Evolutionary conservation across 129 eudicot genomes (phyloP), one percentile per base, ranked within the genome.

Genomic region (Flaveria sonorensis): DNA sequence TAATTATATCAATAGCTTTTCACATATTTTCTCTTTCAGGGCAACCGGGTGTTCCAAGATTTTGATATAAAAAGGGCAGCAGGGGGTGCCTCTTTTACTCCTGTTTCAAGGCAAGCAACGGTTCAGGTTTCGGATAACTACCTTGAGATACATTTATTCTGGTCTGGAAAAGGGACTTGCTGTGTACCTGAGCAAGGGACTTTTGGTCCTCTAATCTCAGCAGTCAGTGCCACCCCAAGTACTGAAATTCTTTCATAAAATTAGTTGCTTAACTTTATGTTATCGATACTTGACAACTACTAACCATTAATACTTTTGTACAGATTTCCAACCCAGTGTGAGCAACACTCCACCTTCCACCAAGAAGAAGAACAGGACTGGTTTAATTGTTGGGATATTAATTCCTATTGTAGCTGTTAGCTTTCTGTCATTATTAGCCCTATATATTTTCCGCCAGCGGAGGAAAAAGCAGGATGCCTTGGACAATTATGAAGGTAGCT

Each of bases 101-200:
- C 86, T 43, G 89, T 85, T 62, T 32, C 21, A 15, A 78, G 62
- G 72, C 19, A 64, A 62, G 83, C 28, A n/a, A 79, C 26, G n/a
- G 82, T 51, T 79, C 71, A 21, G 7, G 86, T 82, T 51, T 78
- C 77, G 46, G 70, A 82, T 21, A 82, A 82, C 79, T 79, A 62
- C 72, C 68, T 82, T 39, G 89, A 85, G 71, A 75, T 85, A 18
- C 86, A 92, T 82, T 81, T 92, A 6, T 87, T 89, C 30, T 92
- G 96, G 97, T 88, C 90, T 72, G 97, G 97, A 81, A 85, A 85
- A 74, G 88, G 88, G 73, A 68, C 83, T 56, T 85, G 83, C 50
- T 82, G 86, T 62, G 80, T 85, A 42, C 89, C 86, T 60, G 0
- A 0, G 2, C 86, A 19, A 42, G 86, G 84, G 13, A 55, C 79